These are phyloP conservation scores for Cicer bijugum DNA, from an alignment of 306 rosid species.

Conservation along the genomic window DNA sequence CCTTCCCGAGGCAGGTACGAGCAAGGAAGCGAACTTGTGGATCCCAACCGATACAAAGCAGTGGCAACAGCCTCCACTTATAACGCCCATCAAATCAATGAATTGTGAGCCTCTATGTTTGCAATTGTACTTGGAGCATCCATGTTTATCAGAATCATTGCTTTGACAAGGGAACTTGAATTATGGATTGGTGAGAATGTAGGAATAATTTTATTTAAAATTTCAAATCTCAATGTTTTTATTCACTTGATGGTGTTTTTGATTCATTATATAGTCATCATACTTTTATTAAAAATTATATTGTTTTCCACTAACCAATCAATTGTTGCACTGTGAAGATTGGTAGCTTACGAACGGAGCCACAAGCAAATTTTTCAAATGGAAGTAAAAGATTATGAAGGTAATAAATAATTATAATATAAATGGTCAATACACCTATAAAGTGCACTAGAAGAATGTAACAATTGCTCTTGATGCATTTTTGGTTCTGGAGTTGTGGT, in stretches of 20 bases:
- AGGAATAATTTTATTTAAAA: not conserved
- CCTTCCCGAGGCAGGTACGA: slow-evolving; percentile 61
- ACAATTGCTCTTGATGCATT: slow-evolving; percentile 2
- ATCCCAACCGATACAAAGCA: slow-evolving; percentile 78
- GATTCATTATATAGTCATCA: slow-evolving; percentile 19
- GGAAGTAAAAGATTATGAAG: slow-evolving; percentile 3
- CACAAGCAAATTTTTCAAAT: not conserved
- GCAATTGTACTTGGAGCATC: slow-evolving; percentile 91
- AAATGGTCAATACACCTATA: not conserved
- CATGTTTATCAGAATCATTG: slow-evolving; percentile 62
- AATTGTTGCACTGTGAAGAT: slow-evolving; percentile 1
- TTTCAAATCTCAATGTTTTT: slow-evolving; percentile 15
- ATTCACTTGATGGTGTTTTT: not conserved
- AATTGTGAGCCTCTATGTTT: slow-evolving; percentile 66
- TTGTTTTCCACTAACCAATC: slow-evolving; percentile 29
- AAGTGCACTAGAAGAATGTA: not conserved
- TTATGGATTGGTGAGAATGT: slow-evolving; percentile 28
- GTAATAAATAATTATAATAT: not conserved
- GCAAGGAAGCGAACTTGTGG: slow-evolving; percentile 72
- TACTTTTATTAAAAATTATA: slow-evolving; percentile 7
- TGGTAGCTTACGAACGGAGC: slow-evolving; percentile 2
- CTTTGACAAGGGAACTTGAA: slow-evolving; percentile 45
- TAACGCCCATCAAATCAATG: slow-evolving; percentile 76
- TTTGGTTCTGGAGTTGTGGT: not conserved
- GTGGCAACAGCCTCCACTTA: slow-evolving; percentile 82